Evolutionary conservation across 805 yeast genomes (phyloP).

Genomic region (Jamesozyma hellenica): DNA sequence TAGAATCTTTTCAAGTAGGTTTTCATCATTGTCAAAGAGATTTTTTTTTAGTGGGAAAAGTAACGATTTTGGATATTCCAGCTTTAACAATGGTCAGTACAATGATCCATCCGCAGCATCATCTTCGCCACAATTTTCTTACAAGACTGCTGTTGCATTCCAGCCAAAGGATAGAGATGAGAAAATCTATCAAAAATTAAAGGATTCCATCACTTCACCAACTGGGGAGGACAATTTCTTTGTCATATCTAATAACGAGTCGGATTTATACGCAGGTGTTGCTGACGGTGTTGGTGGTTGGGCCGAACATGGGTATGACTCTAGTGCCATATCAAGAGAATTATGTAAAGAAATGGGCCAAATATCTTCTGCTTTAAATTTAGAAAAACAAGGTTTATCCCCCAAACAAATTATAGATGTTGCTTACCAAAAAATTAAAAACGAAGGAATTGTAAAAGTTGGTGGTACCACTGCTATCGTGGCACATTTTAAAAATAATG

Average conservation of each 20-base stretch:
- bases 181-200: constrained; percentile 31
- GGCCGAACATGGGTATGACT: constrained; percentile 85
- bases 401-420: constrained; percentile 42
- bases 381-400: constrained; percentile 9
- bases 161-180: constrained; percentile 64
- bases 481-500: constrained; percentile 53
- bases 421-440: constrained; percentile 47
- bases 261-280: constrained; percentile 54
- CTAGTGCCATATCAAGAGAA: constrained; percentile 77
- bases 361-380: constrained; percentile 8
- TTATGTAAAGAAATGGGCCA: constrained; percentile 49
- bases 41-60: constrained; percentile 12
- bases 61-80: not conserved
- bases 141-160: constrained; percentile 56
- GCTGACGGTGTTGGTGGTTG: constrained; percentile 99
- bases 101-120: constrained; percentile 2
- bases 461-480: constrained; percentile 93
- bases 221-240: constrained; percentile 74
- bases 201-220: constrained; percentile 39
- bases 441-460: constrained; percentile 56
- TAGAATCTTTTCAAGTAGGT: constrained; percentile 3
- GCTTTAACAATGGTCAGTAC: not conserved
- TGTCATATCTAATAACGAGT: constrained; percentile 28
- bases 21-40: constrained; percentile 12
- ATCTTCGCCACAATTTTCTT: constrained; percentile 29